Evolutionary conservation across 1,284 basidiomycete genomes (phyloP), one percentile per base, ranked within the genome.

Genomic region (Sporisorium graminicola): DNA sequence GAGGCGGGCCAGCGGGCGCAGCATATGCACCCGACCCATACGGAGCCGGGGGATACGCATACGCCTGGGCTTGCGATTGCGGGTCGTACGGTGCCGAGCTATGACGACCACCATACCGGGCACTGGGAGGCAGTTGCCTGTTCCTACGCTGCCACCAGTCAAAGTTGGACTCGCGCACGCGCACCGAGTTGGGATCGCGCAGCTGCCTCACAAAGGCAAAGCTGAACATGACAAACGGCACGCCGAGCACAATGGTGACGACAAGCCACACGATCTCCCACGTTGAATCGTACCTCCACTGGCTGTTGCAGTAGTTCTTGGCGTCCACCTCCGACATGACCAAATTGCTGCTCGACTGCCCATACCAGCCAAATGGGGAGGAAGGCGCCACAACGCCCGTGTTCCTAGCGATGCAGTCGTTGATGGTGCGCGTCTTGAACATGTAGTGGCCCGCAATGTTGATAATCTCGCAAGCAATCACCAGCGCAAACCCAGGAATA

Each of bases 221-320:
- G 74, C 68, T 67, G 67, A 82, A 75, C 49, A 77, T 37, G 50
- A 81, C 72, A 40, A 82, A 81, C 5, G 80, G 66, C 10, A 73
- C 29, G 22, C 81, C 81, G 26, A 82, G 35, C 22, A 78, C 10
- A 13, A 73, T 24, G 5, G 74, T 73, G 33, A 81, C 66, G 49
- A 82, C 40, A 14, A 82, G 67, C 78, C 79, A 79, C 26, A 81
- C 65, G 22, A 81, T 80, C 44, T 63, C 50, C 79, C 78, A 78
- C 24, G 64, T 78, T 6, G 71, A 69, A 29, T 63, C 59, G 47
- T 69, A 66, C 42, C 47, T 74, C 78, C 78, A 82, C 35, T 46
- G 49, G 40, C 52, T 49, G 37, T 70, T 49, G 58, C 80, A 82
- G 65, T 77, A 82, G 18, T 29, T 62, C 14, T 44, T 35, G n/a